Evolutionary conservation across 805 yeast species (phyloP).

Genomic region (Candida boleticola): DNA sequence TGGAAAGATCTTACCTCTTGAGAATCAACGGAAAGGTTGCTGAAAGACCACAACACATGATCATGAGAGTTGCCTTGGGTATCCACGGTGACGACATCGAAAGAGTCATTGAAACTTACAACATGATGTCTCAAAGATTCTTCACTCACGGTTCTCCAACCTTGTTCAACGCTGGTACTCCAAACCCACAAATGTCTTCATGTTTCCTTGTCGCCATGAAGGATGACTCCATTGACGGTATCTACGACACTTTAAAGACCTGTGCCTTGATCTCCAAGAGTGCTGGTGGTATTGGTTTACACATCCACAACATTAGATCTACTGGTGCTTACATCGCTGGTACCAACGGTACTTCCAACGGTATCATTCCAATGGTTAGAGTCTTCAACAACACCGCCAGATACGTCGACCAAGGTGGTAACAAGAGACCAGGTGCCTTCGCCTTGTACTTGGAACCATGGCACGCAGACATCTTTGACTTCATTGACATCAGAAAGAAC

Average conservation of each 20-base stretch:
- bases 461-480: conserved; percentile 60
- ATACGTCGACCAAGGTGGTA: conserved; percentile 66
- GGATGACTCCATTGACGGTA: conserved; percentile 63
- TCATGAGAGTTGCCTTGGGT: conserved; percentile 62
- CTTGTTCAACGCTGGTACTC: conserved; percentile 61
- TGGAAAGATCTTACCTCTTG: conserved; percentile 57
- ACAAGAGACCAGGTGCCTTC: conserved; percentile 64
- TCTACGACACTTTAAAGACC: conserved; percentile 58
- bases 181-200: conserved; percentile 58
- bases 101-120: conserved; percentile 54
- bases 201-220: conserved; percentile 64
- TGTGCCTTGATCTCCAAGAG: conserved; percentile 62
- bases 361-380: conserved; percentile 61
- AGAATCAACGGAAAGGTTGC: conserved; percentile 55
- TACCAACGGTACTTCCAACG: conserved; percentile 62
- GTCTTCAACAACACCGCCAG: conserved; percentile 64
- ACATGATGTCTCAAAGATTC: conserved; percentile 56
- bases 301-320: conserved; percentile 57
- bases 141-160: conserved; percentile 66
- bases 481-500: conserved; percentile 58
- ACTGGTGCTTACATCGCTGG: conserved; percentile 63
- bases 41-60: conserved; percentile 60
- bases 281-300: conserved; percentile 65
- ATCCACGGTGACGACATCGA: conserved; percentile 56
- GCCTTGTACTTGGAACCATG: conserved; percentile 62